These are phyloP conservation scores for Geranium incanum DNA, from an alignment of 441 rosid genomes.

Conservation along the genomic window DNA sequence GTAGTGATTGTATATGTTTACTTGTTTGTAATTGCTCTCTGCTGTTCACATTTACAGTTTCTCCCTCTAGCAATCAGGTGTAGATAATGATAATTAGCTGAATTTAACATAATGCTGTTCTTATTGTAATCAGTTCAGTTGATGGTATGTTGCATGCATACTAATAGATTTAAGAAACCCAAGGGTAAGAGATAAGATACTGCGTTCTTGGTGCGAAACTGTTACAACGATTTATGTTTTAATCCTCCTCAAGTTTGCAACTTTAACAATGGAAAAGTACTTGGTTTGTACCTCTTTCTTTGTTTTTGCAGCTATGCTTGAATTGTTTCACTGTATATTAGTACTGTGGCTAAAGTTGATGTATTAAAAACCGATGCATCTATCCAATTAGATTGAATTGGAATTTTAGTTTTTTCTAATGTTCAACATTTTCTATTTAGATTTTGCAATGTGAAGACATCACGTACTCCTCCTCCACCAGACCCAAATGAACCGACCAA, in stretches of 20 bases:
- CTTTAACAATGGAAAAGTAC: background rate
- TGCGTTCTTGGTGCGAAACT: background rate
- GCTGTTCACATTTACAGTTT: background rate
- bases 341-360: background rate
- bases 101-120: background rate
- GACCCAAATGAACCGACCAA: slow-evolving; percentile 77
- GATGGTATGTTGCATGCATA: background rate
- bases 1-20: background rate
- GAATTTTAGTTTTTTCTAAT: background rate
- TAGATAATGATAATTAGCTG: background rate
- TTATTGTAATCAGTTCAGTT: background rate
- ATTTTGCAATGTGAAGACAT: slow-evolving; percentile 94
- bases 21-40: background rate
- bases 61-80: background rate
- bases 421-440: slow-evolving; percentile 24
- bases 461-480: slow-evolving; percentile 90
- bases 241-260: background rate
- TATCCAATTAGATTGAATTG: slow-evolving; percentile 3
- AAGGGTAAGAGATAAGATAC: background rate
- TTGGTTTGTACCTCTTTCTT: background rate
- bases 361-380: background rate
- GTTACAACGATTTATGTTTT: background rate
- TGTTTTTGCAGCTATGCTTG: background rate
- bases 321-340: too few relatives aligned
- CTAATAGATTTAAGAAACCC: background rate